phyloP scores from a whole-genome alignment of 2,329 filamentous ascomycete species.

The Sclerotinia spermophila region DNA sequence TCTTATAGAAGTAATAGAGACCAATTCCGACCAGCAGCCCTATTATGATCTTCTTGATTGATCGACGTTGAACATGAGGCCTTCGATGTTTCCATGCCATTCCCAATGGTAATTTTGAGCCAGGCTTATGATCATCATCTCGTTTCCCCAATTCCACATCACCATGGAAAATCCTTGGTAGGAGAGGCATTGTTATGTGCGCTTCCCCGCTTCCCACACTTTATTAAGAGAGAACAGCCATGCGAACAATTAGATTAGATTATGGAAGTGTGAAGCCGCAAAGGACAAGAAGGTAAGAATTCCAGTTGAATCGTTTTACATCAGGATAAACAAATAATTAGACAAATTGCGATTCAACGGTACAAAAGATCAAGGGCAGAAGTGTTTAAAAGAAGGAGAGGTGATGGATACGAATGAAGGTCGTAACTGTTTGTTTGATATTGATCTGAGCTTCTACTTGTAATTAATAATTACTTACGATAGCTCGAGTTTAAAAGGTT shows the following conservation, averaged over 20 bases:
- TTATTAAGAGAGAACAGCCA: constrained; percentile 26
- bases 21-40: constrained; percentile 46
- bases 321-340: not conserved
- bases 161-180: constrained; percentile 44
- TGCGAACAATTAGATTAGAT: constrained; percentile 19
- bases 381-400: not conserved
- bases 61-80: constrained; percentile 47
- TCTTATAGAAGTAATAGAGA: constrained; percentile 62
- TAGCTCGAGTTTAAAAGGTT: not conserved
- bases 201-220: constrained; percentile 30
- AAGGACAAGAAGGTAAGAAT: not conserved
- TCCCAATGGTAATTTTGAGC: constrained; percentile 32
- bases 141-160: constrained; percentile 64
- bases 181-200: constrained; percentile 38
- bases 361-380: not conserved
- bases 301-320: not conserved
- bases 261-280: not conserved
- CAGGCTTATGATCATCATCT: constrained; percentile 56
- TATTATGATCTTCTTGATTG: constrained; percentile 49
- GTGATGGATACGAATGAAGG: not conserved
- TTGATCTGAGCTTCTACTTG: not conserved
- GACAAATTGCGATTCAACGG: not conserved
- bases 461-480: too few species aligned
- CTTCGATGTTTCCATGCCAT: constrained; percentile 35
- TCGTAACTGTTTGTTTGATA: not conserved